phyloP scores from a whole-genome alignment of 768 basidiomycete genomes.

The Rhodotorula paludigena region DNA sequence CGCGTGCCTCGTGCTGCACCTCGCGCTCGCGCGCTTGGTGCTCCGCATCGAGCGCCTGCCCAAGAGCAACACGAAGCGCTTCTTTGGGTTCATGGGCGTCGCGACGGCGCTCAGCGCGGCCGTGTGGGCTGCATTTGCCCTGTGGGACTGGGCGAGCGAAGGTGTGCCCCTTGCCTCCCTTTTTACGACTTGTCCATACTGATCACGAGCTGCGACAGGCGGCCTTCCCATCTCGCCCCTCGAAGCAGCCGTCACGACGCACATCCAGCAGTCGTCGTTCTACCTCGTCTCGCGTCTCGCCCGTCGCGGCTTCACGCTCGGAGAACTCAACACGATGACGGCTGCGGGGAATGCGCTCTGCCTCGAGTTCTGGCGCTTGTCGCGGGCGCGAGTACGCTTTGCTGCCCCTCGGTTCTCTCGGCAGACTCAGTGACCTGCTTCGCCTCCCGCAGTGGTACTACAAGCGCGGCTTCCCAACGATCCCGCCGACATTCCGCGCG shows the following conservation, averaged over 20 bases:
- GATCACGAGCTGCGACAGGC: background rate
- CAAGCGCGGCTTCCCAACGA: constrained; percentile 65
- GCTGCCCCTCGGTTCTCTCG: background rate
- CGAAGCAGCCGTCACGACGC: constrained; percentile 46
- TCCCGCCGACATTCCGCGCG: constrained; percentile 80
- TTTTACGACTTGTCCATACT: background rate
- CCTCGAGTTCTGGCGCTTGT: constrained; percentile 80
- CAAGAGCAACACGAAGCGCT: constrained; percentile 41
- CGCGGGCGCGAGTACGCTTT: constrained; percentile 65
- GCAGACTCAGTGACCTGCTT: background rate
- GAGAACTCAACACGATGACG: constrained; percentile 82
- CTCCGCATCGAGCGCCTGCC: constrained; percentile 40
- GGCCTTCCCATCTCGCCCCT: constrained; percentile 36
- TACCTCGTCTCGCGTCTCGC: constrained; percentile 85
- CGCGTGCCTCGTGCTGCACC: constrained; percentile 38
- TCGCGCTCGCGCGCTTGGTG: constrained; percentile 37
- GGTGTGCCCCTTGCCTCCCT: constrained; percentile 42
- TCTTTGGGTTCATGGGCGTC: constrained; percentile 41
- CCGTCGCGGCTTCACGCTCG: constrained; percentile 89
- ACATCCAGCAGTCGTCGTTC: constrained; percentile 85
- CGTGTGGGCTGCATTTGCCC: constrained; percentile 26
- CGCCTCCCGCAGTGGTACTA: constrained; percentile 36
- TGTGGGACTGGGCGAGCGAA: constrained; percentile 42
- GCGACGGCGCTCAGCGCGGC: constrained; percentile 23
- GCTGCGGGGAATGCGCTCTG: constrained; percentile 80